Evolutionary conservation across 441 rosid genomes (phyloP), one percentile per base, ranked within the genome.

Genomic region (Caryocar brasiliense): DNA sequence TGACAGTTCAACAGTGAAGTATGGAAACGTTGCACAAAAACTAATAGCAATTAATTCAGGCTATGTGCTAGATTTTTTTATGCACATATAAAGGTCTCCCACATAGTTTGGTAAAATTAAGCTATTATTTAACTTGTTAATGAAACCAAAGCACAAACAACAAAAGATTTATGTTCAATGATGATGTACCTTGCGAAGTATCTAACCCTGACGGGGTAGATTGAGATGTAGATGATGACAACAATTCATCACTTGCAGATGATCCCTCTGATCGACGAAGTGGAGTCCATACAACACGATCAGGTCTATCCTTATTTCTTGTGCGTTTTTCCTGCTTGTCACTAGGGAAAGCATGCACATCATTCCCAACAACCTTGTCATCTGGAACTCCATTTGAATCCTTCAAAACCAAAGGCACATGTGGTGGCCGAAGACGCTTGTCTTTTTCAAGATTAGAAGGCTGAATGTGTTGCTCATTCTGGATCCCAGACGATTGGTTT

Each of bases 241-340:
- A 42, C 6, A 76, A 63, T 59, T 76, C 79, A 44, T 80, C 87
- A 72, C 77, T 78, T 26, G 71, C 77, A 74, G 54, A 73, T 13
- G 79, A 68, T 47, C 83, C 86, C 61, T 80, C 81, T 18, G 75
- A 74, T 62, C 77, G 79, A 21, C 70, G 77, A 61, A 83, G 76
- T 26, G 86, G 78, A 47, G 87, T 67, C 92, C 87, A 78, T 10
- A 72, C 80, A 54, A 74, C 70, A 37, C 85, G 81, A 54, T 83
- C 87, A 41, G 85, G 78, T 39, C 78, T 73, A 54, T 83, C 92
- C 71, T 71, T 80, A 49, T 76, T 78, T 73, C 78, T 72, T 36
- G 66, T 47, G 36, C 85, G 81, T 53, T 71, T 77, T 68, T 78
- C 85, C 15, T 49, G 75, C 68, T 77, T 83, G 55, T 78, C 82